A percentile compares a stretch with the other conserved stretches of the same genome.
Conservation (phyloP, 2,329 filamentous ascomycete genomes). For the Torrubiellomyces zombiae region DNA sequence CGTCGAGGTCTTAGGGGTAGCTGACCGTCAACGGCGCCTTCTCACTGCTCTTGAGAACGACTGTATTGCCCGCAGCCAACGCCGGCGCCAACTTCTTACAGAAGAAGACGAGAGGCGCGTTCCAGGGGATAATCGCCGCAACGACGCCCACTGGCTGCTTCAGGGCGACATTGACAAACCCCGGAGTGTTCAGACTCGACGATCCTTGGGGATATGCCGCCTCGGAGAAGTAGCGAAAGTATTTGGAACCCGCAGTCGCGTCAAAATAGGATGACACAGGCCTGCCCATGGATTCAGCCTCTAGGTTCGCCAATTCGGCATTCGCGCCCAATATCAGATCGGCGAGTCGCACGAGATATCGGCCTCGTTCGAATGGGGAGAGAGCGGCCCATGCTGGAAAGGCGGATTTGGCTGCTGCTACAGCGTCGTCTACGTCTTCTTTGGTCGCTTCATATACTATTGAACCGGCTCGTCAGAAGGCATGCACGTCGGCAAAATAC, state of each 20-base stretch:
- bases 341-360: conserved; percentile 27
- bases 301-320: conserved; percentile 26
- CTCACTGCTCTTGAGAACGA: conserved; percentile 37
- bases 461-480: conserved; percentile 4
- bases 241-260: conserved; percentile 14
- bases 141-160: conserved; percentile 35
- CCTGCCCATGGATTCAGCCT: conserved; percentile 27
- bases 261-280: conserved; percentile 23
- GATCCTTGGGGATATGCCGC: conserved; percentile 25
- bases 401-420: conserved; percentile 29
- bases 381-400: conserved; percentile 28
- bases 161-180: conserved; percentile 25
- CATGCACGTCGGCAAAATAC: not conserved
- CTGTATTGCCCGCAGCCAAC: conserved; percentile 28
- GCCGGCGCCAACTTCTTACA: conserved; percentile 31
- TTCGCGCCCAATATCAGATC: conserved; percentile 21
- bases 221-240: conserved; percentile 25
- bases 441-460: conserved; percentile 22
- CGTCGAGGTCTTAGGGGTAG: not conserved
- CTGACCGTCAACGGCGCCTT: conserved; percentile 31
- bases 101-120: conserved; percentile 29
- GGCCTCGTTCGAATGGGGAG: conserved; percentile 20
- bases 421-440: conserved; percentile 28
- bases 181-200: conserved; percentile 29
- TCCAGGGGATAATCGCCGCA: conserved; percentile 43